Base-by-base conservation (phyloP, 2,329 filamentous ascomycete genomes). In the Trichoderma gracile region DNA sequence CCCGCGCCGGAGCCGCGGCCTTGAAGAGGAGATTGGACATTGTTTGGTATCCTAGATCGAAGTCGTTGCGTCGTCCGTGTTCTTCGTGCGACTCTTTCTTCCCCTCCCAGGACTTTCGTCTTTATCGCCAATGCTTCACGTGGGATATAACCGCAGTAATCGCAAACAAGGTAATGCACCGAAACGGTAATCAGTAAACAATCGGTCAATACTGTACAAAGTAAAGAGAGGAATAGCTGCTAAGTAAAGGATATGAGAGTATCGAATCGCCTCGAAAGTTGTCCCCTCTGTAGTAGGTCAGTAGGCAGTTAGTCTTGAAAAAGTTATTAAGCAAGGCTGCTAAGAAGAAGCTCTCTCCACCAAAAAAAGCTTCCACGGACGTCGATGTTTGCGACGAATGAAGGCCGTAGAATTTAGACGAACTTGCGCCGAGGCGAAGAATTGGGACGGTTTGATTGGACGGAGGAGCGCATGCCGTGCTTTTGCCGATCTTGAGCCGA, bases 21-120 rank as follows among this genome's bases (percentile, higher is more conserved):
- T 81, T 84, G 66, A 77, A 76, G 66, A 83, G 69, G 68, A 82
- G 71, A 71, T 74, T 79, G 46, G 81, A 76, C 82, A 84, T 63
- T 19, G 52, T 21, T 56, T 19, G 30, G n/a, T 15, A 38, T 23
- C 25, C 25, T 45, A 21, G 30, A 38, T 45, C 52, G 23, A 3
- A 27, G 30, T 30, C 49, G 15, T 8, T 58, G 46, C 27, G 6
- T 19, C 7, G 21, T 55, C 12, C 38, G 25, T 55, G 19, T n/a
- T 27, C 23, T 55, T 42, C 33, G 52, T 38, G 33, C 45, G 27
- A 25, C 30, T 23, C 38, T 54, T 52, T 40, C 33, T 38, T 38
- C 10, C 33, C 33, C 33, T 38, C 33, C 10, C 10, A 38, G 14
- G 14, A 14, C 33, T 3, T 52, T 30, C 57, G 30, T 21, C 33